Conservation (phyloP, 495 filamentous ascomycete genomes). For the Neurospora sublineolata region DNA sequence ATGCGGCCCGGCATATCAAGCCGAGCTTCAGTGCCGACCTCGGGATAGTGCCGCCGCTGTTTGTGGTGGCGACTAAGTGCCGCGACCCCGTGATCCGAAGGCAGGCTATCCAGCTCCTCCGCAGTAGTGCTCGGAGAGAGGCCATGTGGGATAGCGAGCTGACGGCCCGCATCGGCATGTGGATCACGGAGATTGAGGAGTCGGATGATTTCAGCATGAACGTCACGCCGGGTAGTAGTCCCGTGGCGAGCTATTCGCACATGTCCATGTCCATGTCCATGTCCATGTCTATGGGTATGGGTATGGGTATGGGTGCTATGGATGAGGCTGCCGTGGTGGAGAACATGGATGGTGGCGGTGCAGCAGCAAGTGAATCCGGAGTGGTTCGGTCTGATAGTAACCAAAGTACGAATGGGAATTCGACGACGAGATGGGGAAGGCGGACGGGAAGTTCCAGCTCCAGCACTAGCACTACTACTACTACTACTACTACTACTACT, state of each 20-base stretch:
- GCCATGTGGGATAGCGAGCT: constrained; percentile 53
- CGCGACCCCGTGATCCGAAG: constrained; percentile 43
- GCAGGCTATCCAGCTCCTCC: constrained; percentile 44
- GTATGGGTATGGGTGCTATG: neutral
- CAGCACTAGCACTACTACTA: too few relatives aligned
- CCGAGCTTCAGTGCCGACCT: constrained; percentile 43
- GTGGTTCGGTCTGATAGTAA: neutral
- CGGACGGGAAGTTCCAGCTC: constrained; percentile 3
- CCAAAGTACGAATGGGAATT: neutral
- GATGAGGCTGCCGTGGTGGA: neutral
- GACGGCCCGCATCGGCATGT: constrained; percentile 40
- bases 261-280: constrained; percentile 7
- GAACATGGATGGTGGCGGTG: neutral
- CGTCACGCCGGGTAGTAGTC: constrained; percentile 17
- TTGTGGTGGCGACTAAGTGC: constrained; percentile 46
- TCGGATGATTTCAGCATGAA: constrained; percentile 20
- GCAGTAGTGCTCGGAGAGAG: constrained; percentile 44
- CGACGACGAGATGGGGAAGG: neutral
- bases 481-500: neutral
- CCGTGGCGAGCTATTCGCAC: constrained; percentile 18
- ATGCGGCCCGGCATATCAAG: constrained; percentile 37
- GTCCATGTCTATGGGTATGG: constrained; percentile 5
- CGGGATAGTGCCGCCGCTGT: constrained; percentile 44
- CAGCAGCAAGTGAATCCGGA: neutral
- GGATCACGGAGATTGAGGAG: constrained; percentile 48